phyloP scores from a whole-genome alignment of 2,329 filamentous ascomycete species.

The Penicillium sp. region DNA sequence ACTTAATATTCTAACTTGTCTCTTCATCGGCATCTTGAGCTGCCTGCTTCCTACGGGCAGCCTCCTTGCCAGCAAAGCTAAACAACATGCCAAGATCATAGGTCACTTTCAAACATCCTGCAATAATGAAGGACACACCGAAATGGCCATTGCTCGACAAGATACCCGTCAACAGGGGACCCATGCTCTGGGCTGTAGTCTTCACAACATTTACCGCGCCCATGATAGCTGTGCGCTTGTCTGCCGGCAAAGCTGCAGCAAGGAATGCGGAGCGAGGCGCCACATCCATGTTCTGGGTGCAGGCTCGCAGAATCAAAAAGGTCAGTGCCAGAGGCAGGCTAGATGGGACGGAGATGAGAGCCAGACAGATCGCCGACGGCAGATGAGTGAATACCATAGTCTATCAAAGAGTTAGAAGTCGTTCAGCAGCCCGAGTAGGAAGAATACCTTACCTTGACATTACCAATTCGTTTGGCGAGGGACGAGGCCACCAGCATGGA shows the following conservation, averaged over 20 bases:
- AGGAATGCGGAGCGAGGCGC: constrained; percentile 69
- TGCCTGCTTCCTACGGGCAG: constrained; percentile 13
- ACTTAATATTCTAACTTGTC: neutral
- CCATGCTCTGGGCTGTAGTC: constrained; percentile 60
- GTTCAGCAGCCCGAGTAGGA: neutral
- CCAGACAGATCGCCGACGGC: constrained; percentile 64
- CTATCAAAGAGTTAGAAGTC: constrained; percentile 32
- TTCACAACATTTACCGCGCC: constrained; percentile 68
- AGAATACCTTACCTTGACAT: constrained; percentile 42
- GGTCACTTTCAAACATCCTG: constrained; percentile 58
- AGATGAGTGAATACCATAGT: constrained; percentile 76
- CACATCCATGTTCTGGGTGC: constrained; percentile 66
- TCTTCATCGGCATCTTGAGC: constrained; percentile 14
- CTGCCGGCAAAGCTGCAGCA: constrained; percentile 60
- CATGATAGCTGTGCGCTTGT: constrained; percentile 69
- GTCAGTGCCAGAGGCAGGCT: constrained; percentile 54
- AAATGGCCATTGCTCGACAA: constrained; percentile 56
- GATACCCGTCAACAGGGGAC: constrained; percentile 63
- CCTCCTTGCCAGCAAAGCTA: constrained; percentile 42
- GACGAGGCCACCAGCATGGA: constrained; percentile 55
- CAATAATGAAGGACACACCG: constrained; percentile 62
- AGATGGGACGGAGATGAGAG: constrained; percentile 59
- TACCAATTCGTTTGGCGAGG: constrained; percentile 62
- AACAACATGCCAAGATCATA: constrained; percentile 60
- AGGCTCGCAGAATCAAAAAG: constrained; percentile 61